Evolutionary conservation across 371 early-diverging fungal species (phyloP), one percentile per base, ranked within the genome.

Genomic region (Zopfochytrium polystomum): DNA sequence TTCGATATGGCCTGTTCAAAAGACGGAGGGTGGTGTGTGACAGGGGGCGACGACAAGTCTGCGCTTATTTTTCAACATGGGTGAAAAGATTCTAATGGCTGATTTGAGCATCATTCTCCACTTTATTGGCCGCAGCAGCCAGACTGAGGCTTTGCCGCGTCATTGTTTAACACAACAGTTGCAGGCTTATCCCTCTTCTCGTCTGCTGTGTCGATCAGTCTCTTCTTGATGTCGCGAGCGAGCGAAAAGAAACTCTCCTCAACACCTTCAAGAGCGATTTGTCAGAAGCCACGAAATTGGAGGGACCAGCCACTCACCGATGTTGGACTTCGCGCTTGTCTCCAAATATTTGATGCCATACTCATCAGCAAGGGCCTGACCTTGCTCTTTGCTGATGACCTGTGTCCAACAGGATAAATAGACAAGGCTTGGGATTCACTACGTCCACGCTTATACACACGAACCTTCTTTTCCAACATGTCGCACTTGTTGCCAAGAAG

Each of bases 401-500:
- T 80, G 32, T 3, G 25, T 2, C 23, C 67, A 49, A 30, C 49
- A 38, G 6, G 20, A 7, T 42, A 5, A 26, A 30, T 7, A 5
- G 18, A 13, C 20, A n/a, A n/a, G n/a, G n/a, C n/a, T n/a, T n/a
- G n/a, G n/a, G n/a, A n/a, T n/a, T n/a, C n/a, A n/a, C n/a, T n/a
- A n/a, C n/a, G n/a, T n/a, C n/a, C n/a, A n/a, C n/a, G n/a, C n/a
- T n/a, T n/a, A n/a, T n/a, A n/a, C n/a, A n/a, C 84, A 83, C 58
- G 87, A 44, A 86, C 86, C 80, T 92, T 91, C 73, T 90, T 89
- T 63, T 90, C 90, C 55, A 82, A 81, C 75, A 97, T 82, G 79
- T 99, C 99, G 67, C 92, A 90, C 85, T 99, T 99, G 85, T 99
- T 99, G 63, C 99, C 99, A 45, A 99, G 89, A 52, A 99, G 75